Evolutionary conservation across 2,329 filamentous ascomycete genomes (phyloP).

Genomic region (Cladosporium sp.): DNA sequence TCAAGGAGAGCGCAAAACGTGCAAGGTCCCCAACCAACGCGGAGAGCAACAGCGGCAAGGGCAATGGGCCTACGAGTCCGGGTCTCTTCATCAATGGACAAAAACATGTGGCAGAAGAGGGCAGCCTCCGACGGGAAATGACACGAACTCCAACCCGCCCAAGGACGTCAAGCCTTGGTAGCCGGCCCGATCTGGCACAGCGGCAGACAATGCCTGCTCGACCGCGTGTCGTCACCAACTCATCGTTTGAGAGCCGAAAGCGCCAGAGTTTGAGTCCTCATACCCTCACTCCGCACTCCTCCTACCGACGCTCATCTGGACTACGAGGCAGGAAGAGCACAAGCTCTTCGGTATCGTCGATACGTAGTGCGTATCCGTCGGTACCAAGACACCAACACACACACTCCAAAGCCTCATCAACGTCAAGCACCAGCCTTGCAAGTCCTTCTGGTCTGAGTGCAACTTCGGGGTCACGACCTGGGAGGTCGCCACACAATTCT

Average conservation of each 20-base stretch:
- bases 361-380: slow-evolving; percentile 80
- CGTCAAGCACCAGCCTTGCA: slow-evolving; percentile 71
- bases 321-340: slow-evolving; percentile 92
- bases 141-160: slow-evolving; percentile 39
- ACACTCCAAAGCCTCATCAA: slow-evolving; percentile 92
- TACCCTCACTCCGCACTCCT: slow-evolving; percentile 83
- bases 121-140: slow-evolving; percentile 31
- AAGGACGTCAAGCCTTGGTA: slow-evolving; percentile 35
- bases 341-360: slow-evolving; percentile 88
- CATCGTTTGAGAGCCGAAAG: slow-evolving; percentile 40
- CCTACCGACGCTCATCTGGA: slow-evolving; percentile 80
- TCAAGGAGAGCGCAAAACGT: slow-evolving; percentile 64
- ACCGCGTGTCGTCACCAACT: slow-evolving; percentile 46
- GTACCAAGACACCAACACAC: slow-evolving; percentile 69
- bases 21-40: slow-evolving; percentile 55
- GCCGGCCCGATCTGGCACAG: slow-evolving; percentile 40
- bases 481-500: slow-evolving; percentile 79
- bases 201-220: slow-evolving; percentile 42
- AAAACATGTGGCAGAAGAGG: slow-evolving; percentile 18
- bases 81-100: slow-evolving; percentile 21
- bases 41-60: slow-evolving; percentile 25
- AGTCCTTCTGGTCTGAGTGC: slow-evolving; percentile 45
- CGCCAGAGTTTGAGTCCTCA: slow-evolving; percentile 67
- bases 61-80: slow-evolving; percentile 20
- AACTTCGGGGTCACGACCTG: slow-evolving; percentile 61